Evolutionary conservation across 1,284 basidiomycete species (phyloP), one percentile per base, ranked within the genome.

Genomic region (Papiliotrema nemorosa): DNA sequence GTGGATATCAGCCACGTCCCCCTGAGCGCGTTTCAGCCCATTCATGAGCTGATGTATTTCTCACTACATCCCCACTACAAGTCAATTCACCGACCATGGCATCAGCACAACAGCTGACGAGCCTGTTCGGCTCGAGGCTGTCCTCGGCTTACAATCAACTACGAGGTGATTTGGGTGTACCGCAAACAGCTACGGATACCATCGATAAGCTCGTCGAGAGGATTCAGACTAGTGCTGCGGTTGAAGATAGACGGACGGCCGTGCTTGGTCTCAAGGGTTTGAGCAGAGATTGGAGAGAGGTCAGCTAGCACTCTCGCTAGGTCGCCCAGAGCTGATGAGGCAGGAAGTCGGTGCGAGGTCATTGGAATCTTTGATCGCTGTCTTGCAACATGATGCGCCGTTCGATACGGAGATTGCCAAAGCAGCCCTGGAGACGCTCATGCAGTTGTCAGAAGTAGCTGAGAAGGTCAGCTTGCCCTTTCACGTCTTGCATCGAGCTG

Each of bases 241-340:
- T 92, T 31, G 87, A 92, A 38, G 94, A 97, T 76, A 81, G 93
- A 60, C 82, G 90, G 46, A 93, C 93, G 18, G 88, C 93, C 0
- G 85, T 98, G 9, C 79, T 97, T 38, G 84, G 90, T 0, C 81
- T 98, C 61, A 97, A 97, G 72, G 92, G 92, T 14, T 82, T 97
- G 44, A 80, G 86, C 42, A 82, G 92, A 49, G 93, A 96, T 74
- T 91, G 88, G 79, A 92, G 88, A 70, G 80, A 83, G 53, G 73
- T 77, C 25, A 49, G 73, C 63, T 5, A 10, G 16, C 14, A 18
- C 12, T 34, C 31, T 14, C 18, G 7, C 20, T 25, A 26, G 14
- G 16, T 18, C n/a, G 22, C 20, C 37, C 13, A 16, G 25, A 38
- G 38, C 29, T 48, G 27, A 49, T 37, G 14, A 26, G 3, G 12